phyloP scores from a whole-genome alignment of 495 filamentous ascomycete genomes.

The Talaromyces proteolyticus region DNA sequence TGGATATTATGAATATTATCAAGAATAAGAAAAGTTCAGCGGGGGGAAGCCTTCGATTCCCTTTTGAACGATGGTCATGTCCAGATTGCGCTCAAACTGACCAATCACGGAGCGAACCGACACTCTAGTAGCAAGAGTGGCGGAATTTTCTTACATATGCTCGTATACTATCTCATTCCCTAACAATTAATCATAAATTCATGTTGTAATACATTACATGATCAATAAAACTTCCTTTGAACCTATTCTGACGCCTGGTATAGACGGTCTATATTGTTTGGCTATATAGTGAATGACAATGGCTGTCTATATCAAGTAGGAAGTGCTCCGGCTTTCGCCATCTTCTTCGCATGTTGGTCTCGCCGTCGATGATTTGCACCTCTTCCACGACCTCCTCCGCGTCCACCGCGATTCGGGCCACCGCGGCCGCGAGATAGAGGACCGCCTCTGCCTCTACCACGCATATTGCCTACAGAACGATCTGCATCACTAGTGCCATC shows the following conservation, averaged over 20 bases:
- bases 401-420: slow-evolving; percentile 43
- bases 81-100: not conserved
- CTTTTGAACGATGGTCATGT: too few relatives aligned
- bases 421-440: too few relatives aligned
- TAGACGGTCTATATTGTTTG: too few relatives aligned
- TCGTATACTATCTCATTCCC: too few relatives aligned
- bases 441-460: slow-evolving; percentile 10
- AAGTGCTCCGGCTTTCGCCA: slow-evolving; percentile 57
- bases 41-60: too few relatives aligned
- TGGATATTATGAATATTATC: not conserved
- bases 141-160: too few relatives aligned
- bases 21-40: not conserved
- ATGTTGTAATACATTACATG: too few relatives aligned
- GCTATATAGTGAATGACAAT: too few relatives aligned
- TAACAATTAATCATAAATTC: too few relatives aligned
- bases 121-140: not conserved
- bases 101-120: not conserved
- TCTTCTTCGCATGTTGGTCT: slow-evolving; percentile 72
- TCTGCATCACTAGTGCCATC: slow-evolving; percentile 24
- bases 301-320: slow-evolving; percentile 46
- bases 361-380: slow-evolving; percentile 73
- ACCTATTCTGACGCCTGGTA: too few relatives aligned
- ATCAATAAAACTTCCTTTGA: too few relatives aligned
- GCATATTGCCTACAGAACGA: slow-evolving; percentile 14
- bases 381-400: slow-evolving; percentile 41